Evolutionary conservation across 2,329 filamentous ascomycete species (phyloP).

Genomic region (Fusarium cicatricum): DNA sequence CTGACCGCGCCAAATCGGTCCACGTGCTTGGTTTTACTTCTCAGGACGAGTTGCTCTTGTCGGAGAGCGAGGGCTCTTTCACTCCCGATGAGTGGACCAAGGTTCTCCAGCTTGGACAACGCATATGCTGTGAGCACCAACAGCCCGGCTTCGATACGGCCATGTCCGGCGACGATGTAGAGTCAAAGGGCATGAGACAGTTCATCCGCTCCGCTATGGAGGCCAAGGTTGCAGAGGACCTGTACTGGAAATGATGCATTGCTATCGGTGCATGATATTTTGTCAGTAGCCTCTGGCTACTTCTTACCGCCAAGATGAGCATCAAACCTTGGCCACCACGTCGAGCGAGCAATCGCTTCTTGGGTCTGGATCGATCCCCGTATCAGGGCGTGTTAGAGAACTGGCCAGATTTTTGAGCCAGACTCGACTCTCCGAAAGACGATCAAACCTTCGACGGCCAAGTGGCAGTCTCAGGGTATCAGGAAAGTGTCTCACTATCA

Average conservation of each 20-base stretch:
- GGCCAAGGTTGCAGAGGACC: conserved; percentile 59
- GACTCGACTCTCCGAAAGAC: conserved; percentile 16
- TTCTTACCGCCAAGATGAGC: conserved; percentile 22
- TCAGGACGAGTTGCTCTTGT: conserved; percentile 74
- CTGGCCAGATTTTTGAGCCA: conserved; percentile 24
- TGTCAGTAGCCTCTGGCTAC: conserved; percentile 11
- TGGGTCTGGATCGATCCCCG: conserved; percentile 19
- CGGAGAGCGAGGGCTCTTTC: conserved; percentile 84
- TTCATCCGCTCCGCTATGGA: conserved; percentile 71
- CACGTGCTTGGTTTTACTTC: conserved; percentile 89
- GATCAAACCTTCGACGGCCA: conserved; percentile 24
- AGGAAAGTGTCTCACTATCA: conserved; percentile 22
- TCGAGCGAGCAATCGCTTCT: conserved; percentile 18
- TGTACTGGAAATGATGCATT: conserved; percentile 63
- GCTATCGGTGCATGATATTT: conserved; percentile 16
- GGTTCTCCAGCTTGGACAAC: conserved; percentile 70
- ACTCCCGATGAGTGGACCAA: conserved; percentile 78
- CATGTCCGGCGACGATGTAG: conserved; percentile 54
- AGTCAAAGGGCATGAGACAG: conserved; percentile 61
- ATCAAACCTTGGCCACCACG: conserved; percentile 28
- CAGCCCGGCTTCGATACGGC: conserved; percentile 52
- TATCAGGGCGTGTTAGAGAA: conserved; percentile 17
- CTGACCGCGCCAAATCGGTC: conserved; percentile 71
- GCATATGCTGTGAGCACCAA: conserved; percentile 65
- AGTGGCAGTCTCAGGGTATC: conserved; percentile 10